Percentiles rank a stretch among this genome's conserved stretches.
Conservation (phyloP, 2,329 filamentous ascomycete genomes). For the Alternaria sp. region DNA sequence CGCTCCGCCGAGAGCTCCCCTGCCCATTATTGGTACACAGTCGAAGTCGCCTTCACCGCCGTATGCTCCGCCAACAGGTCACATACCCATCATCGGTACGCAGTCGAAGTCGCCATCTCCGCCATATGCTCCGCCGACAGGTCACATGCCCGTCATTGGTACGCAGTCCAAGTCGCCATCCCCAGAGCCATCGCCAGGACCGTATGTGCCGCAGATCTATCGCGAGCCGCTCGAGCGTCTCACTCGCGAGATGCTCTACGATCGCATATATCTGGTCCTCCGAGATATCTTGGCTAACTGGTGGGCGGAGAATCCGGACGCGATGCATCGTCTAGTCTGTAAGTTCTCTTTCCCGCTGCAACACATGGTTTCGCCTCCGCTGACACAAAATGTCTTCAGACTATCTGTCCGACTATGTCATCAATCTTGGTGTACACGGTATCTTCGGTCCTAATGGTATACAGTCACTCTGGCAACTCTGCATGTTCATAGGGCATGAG, state of each 20-base stretch:
- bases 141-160: background rate
- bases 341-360: background rate
- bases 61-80: background rate
- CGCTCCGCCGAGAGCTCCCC: background rate
- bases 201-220: background rate
- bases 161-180: background rate
- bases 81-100: background rate
- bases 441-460: conserved; percentile 13
- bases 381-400: background rate
- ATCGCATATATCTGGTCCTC: conserved; percentile 3
- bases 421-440: background rate
- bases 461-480: background rate
- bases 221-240: background rate
- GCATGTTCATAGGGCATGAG: conserved; percentile 9
- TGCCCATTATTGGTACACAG: background rate
- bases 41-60: background rate
- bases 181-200: background rate
- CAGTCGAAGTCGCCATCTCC: background rate
- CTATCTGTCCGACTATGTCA: background rate
- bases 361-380: background rate
- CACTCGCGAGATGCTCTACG: background rate
- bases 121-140: background rate
- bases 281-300: background rate
- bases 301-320: background rate
- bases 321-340: background rate